Evolutionary conservation across 768 basidiomycete genomes (phyloP), one percentile per base, ranked within the genome.

Genomic region (Mycena filopes): DNA sequence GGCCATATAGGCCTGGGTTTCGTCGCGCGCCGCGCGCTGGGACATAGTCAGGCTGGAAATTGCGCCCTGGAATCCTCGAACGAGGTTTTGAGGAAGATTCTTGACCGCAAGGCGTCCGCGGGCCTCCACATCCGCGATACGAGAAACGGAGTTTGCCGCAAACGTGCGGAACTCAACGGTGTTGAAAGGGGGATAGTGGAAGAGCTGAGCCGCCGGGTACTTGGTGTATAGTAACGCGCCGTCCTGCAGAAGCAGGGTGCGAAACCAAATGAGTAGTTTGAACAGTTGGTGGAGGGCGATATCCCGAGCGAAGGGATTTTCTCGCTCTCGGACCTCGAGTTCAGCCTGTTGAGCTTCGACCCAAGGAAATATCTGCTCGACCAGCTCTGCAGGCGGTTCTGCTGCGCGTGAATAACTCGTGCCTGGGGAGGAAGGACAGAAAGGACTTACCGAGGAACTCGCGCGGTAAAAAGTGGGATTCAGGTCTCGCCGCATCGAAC

Each of bases 401-500:
- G 36, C 2, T 20, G 8, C 12, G 23, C 15, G 16, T 26, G 1
- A 42, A n/a, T 43, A 20, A 47, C 16, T 13, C 28, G 31, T 26
- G 10, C 16, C 18, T 47, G 13, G 25, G n/a, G 18, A 46, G 9
- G 31, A 18, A 20, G 18, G n/a, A 45, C 6, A 20, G 29, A 31
- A 21, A 11, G 21, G 20, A 70, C 73, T 45, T 54, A 78, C 76
- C 65, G 7, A 78, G 64, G n/a, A 29, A 36, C 7, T 69, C 70
- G 1, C 70, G 66, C 4, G 72, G 58, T 1, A 77, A 63, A n/a
- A 67, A 63, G 68, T 79, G 76, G 12, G 70, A 51, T 28, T 76
- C 75, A 4, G 71, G 76, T n/a, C 69, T 53, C 0, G 55, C 29
- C 1, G 55, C 76, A 68, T 76, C 78, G 57, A 75, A 78, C 66